A percentile compares a stretch with the other conserved stretches of the same genome.
phyloP scores from a whole-genome alignment of 805 yeast species.

The Starmerella bacillaris region DNA sequence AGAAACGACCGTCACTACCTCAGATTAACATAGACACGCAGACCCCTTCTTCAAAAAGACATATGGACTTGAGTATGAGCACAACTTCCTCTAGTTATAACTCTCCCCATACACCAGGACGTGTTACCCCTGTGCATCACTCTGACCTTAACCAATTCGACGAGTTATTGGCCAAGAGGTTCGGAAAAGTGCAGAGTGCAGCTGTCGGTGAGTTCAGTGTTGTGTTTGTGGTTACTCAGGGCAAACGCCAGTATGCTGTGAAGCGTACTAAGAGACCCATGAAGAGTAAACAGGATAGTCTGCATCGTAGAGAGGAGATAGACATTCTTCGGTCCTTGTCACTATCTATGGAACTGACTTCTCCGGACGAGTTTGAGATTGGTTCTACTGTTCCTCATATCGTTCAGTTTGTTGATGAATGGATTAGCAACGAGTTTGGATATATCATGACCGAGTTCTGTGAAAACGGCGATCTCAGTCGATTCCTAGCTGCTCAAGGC shows the following conservation, averaged over 20 bases:
- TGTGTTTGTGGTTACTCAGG: slow-evolving; percentile 49
- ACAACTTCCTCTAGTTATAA: too few species aligned
- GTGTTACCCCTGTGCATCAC: not conserved
- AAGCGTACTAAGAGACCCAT: slow-evolving; percentile 58
- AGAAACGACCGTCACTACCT: too few species aligned
- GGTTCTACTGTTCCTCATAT: slow-evolving; percentile 49
- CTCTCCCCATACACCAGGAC: not conserved
- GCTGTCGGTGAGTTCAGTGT: slow-evolving; percentile 82
- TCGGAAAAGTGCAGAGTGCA: slow-evolving; percentile 49
- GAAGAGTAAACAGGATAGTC: slow-evolving; percentile 30
- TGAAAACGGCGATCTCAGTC: slow-evolving; percentile 80
- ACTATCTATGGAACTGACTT: not conserved
- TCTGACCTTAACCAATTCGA: slow-evolving; percentile 8
- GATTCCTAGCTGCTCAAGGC: slow-evolving; percentile 61
- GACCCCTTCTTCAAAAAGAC: too few species aligned
- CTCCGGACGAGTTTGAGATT: slow-evolving; percentile 27
- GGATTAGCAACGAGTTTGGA: slow-evolving; percentile 56
- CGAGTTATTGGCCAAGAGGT: slow-evolving; percentile 27
- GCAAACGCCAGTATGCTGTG: slow-evolving; percentile 46
- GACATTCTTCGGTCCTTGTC: slow-evolving; percentile 32
- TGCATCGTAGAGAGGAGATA: slow-evolving; percentile 55
- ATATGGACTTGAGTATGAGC: too few species aligned
- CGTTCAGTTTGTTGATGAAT: slow-evolving; percentile 60
- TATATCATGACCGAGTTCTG: slow-evolving; percentile 91
- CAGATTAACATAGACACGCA: too few species aligned